Conservation (phyloP, 2,329 filamentous ascomycete genomes). For the Pestalotiopsis fici region DNA sequence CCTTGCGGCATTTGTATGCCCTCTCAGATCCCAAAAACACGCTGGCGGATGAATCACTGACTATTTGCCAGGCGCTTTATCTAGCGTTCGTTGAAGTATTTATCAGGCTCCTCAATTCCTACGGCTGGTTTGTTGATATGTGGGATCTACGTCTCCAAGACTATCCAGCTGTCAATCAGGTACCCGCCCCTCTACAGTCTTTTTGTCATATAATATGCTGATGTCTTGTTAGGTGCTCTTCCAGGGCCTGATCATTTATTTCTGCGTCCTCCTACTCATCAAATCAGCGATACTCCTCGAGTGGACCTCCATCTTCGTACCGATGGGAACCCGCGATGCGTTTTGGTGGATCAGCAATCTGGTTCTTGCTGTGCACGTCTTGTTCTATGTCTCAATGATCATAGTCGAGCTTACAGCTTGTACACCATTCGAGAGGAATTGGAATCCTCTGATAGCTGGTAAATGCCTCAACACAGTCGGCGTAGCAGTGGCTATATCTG, state of each 20-base stretch:
- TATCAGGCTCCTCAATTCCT: not conserved
- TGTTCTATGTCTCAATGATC: not conserved
- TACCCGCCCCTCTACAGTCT: not conserved
- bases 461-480: not conserved
- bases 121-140: not conserved
- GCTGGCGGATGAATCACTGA: not conserved
- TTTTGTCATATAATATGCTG: not conserved
- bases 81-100: not conserved
- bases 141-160: not conserved
- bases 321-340: not conserved
- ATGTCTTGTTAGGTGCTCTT: constrained; percentile 21
- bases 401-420: not conserved
- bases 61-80: not conserved
- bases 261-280: not conserved
- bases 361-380: not conserved
- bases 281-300: constrained; percentile 13
- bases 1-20: not conserved
- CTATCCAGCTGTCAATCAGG: not conserved
- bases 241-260: not conserved
- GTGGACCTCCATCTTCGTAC: constrained; percentile 13
- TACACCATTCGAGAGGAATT: not conserved
- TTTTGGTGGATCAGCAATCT: constrained; percentile 9
- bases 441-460: not conserved
- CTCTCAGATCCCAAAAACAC: too few relatives aligned
- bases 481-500: not conserved